Conservation (phyloP, 2,329 filamentous ascomycete species). For the Pseudopithomyces maydicus region DNA sequence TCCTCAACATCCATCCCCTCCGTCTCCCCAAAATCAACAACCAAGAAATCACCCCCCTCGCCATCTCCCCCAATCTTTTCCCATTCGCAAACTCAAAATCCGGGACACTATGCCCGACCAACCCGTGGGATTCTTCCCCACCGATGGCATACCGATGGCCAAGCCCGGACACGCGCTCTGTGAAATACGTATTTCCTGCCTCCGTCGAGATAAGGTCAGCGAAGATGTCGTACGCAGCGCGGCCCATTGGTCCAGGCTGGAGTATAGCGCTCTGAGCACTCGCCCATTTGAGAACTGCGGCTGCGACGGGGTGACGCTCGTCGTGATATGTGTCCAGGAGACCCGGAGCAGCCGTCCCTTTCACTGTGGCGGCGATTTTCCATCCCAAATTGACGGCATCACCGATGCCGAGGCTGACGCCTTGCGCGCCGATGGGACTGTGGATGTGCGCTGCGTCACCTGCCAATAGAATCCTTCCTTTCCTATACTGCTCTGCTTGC, state of each 20-base stretch:
- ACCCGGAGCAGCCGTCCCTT: not conserved
- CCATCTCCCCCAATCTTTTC: not conserved
- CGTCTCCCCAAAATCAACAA: not conserved
- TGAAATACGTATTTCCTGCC: not conserved
- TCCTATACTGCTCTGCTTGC: not conserved
- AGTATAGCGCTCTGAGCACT: not conserved
- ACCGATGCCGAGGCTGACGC: conserved; percentile 11
- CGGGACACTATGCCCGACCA: not conserved
- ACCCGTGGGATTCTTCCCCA: not conserved
- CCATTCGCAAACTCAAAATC: not conserved
- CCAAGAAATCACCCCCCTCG: not conserved
- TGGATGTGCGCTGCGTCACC: conserved; percentile 16
- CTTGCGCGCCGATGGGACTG: conserved; percentile 10
- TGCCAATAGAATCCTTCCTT: conserved; percentile 7
- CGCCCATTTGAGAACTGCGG: not conserved
- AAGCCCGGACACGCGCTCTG: not conserved
- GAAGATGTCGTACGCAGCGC: not conserved
- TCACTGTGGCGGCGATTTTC: conserved; percentile 10
- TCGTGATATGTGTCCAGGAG: conserved; percentile 9
- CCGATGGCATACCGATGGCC: not conserved
- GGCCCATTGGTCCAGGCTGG: not conserved
- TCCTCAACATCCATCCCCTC: not conserved
- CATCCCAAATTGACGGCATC: conserved; percentile 18
- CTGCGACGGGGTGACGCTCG: conserved; percentile 7
- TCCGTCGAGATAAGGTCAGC: not conserved